Base-by-base conservation (phyloP, 2,329 filamentous ascomycete genomes). In the Aureobasidium uvarum region DNA sequence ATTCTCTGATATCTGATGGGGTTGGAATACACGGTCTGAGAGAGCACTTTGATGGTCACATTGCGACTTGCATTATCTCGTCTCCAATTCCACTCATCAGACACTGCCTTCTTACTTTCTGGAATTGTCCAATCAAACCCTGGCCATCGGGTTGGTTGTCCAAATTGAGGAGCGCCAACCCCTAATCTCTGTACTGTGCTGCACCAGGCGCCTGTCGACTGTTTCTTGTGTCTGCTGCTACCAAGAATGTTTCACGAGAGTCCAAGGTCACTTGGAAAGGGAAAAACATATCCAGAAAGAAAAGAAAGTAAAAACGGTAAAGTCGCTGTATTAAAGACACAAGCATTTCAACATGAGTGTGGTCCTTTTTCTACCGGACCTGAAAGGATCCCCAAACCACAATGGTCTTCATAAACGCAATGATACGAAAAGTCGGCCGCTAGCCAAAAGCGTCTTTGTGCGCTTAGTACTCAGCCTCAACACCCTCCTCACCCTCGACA, bases 391-490 rank as follows among this genome's bases (percentile, higher is more conserved):
- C 43, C 65, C 59, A 66, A 56, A 50, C 64, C 65, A 66, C 63
- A 55, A 66, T 59, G 63, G 45, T 54, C 46, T 65, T 54, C 62
- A 64, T 67, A 52, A 68, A 65, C 62, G 65, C 51, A 62, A 64
- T 55, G 50, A 66, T 65, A 64, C 66, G 65, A 68, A 67, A 68
- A 60, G 60, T 64, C 52, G 48, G 62, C 60, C 58, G 52, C 52
- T 58, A 59, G 63, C 63, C 63, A 39, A 54, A 58, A 58, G 52
- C 52, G 52, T 55, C 48, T 64, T 38, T 51, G 54, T 48, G 31
- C 68, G 65, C 71, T 78, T 96, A 96, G 85, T 97, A 96, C 86
- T 97, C 94, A 71, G 91, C 90, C 81, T 96, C 92, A 72, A 85
- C 82, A 75, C 86, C 89, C 76, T 93, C 91, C 74, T 96, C 93